Evolutionary conservation across 2,329 filamentous ascomycete species (phyloP).

Genomic region (Arthrobotrys entomopaga): DNA sequence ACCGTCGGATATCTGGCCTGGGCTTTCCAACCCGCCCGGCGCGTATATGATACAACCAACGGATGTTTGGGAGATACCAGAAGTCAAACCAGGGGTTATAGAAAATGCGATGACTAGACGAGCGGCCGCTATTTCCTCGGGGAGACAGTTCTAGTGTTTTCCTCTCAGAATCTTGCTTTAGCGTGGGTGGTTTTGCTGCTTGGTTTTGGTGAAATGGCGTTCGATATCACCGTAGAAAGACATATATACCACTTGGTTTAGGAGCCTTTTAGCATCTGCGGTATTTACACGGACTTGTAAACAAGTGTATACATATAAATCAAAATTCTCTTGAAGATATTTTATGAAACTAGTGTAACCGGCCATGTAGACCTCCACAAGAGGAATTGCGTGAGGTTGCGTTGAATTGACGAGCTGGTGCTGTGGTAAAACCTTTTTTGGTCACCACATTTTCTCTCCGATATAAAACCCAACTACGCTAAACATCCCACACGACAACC

Average conservation of each 20-base stretch:
- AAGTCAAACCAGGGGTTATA: constrained; percentile 46
- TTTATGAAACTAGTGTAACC: too few species aligned
- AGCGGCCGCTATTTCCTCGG: constrained; percentile 45
- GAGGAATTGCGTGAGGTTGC: not conserved
- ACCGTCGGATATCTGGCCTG: constrained; percentile 87
- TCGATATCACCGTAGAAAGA: not conserved
- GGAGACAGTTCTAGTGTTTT: constrained; percentile 35
- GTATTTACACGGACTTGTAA: not conserved
- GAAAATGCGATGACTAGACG: constrained; percentile 52
- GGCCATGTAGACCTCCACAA: not conserved
- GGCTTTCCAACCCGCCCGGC: constrained; percentile 67
- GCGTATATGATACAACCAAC: constrained; percentile 60
- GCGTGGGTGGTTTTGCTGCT: not conserved
- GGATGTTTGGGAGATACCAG: constrained; percentile 47
- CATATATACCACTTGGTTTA: not conserved
- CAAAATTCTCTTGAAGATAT: too few species aligned
- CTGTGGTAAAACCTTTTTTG: constrained; percentile 33
- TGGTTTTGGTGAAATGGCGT: constrained; percentile 1
- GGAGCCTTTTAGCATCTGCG: not conserved
- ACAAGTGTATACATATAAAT: too few species aligned
- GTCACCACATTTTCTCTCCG: constrained; percentile 18
- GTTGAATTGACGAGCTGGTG: constrained; percentile 42
- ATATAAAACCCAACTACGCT: constrained; percentile 25
- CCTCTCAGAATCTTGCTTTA: not conserved
- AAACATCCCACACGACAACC: constrained; percentile 22